These are phyloP conservation scores for Eimeria zaria DNA, from an alignment of 169 alveolate genomes.

Conservation along the genomic window DNA sequence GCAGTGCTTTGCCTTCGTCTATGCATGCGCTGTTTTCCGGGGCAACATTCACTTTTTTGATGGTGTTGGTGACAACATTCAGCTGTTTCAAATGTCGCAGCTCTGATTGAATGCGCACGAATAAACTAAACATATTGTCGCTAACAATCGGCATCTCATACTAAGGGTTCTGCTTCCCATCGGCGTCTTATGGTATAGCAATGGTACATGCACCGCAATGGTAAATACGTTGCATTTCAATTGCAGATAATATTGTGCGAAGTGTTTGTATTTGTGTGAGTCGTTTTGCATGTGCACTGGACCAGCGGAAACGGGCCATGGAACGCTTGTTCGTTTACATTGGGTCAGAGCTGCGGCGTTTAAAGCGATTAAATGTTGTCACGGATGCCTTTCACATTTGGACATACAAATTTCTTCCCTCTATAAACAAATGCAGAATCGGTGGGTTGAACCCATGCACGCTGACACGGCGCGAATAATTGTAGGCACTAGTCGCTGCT, in stretches of 20 bases:
- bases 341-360: slow-evolving; percentile 61
- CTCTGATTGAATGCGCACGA: too few relatives aligned
- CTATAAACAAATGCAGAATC: slow-evolving; percentile 80
- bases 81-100: too few relatives aligned
- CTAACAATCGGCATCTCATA: too few relatives aligned
- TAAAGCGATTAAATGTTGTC: slow-evolving; percentile 78
- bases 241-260: not conserved
- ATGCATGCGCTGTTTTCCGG: too few relatives aligned
- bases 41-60: too few relatives aligned
- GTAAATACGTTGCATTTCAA: not conserved
- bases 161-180: too few relatives aligned
- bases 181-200: too few relatives aligned
- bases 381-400: slow-evolving; percentile 82
- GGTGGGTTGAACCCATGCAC: slow-evolving; percentile 23
- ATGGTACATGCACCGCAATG: not conserved
- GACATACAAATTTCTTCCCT: slow-evolving; percentile 58
- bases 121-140: too few relatives aligned
- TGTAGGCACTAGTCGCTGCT: not conserved
- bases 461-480: not conserved
- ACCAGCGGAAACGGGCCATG: slow-evolving; percentile 62
- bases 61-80: too few relatives aligned
- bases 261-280: not conserved
- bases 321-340: slow-evolving; percentile 56
- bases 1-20: not conserved
- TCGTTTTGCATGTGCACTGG: not conserved